These are phyloP conservation scores for Penicillium bialowiezense DNA, from an alignment of 495 filamentous ascomycete species.

Conservation along the genomic window DNA sequence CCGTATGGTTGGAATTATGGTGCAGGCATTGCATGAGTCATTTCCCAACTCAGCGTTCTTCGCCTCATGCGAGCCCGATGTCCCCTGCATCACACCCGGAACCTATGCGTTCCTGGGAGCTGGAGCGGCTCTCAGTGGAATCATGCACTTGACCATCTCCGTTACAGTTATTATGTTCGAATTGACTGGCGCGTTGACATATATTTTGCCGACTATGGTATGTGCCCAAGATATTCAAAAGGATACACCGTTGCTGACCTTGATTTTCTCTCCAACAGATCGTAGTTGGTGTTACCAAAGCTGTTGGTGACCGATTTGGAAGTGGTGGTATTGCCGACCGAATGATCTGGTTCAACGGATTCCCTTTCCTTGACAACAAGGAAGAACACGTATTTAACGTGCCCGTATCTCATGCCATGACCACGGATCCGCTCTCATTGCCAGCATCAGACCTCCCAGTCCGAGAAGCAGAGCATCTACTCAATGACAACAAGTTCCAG, in stretches of 20 bases:
- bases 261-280: slow-evolving; percentile 52
- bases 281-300: slow-evolving; percentile 95
- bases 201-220: slow-evolving; percentile 94
- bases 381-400: slow-evolving; percentile 98
- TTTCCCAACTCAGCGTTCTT: slow-evolving; percentile 83
- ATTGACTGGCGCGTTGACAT: slow-evolving; percentile 88
- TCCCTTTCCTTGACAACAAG: slow-evolving; percentile 96
- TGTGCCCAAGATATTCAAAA: slow-evolving; percentile 12
- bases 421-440: slow-evolving; percentile 66
- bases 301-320: slow-evolving; percentile 84
- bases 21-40: slow-evolving; percentile 83
- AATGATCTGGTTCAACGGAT: slow-evolving; percentile 99
- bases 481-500: slow-evolving; percentile 82
- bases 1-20: slow-evolving; percentile 88
- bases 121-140: slow-evolving; percentile 91
- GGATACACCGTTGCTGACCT: slow-evolving; percentile 12
- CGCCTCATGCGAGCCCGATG: slow-evolving; percentile 79
- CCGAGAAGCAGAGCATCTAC: slow-evolving; percentile 67
- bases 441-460: slow-evolving; percentile 74
- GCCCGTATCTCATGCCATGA: slow-evolving; percentile 92
- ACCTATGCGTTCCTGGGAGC: slow-evolving; percentile 96
- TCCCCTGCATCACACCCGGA: slow-evolving; percentile 94
- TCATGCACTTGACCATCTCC: slow-evolving; percentile 96
- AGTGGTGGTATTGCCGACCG: slow-evolving; percentile 96
- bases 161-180: slow-evolving; percentile 99